Conservation (phyloP, 2,329 filamentous ascomycete species). For the Fragosphaeria purpurea region DNA sequence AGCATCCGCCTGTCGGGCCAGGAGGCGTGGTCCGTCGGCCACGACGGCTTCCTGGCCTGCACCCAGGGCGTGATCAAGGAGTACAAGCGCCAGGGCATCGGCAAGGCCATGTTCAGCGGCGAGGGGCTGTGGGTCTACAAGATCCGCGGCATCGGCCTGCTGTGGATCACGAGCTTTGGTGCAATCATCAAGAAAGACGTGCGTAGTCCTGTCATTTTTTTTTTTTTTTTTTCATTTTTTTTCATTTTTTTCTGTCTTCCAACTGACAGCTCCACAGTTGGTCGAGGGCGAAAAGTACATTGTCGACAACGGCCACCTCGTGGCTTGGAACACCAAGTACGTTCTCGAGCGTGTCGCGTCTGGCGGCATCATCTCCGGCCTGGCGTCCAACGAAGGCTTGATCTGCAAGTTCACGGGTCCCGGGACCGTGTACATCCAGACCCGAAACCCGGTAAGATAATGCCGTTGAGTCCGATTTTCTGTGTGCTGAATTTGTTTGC, state of each 20-base stretch:
- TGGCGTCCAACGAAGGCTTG: conserved; percentile 74
- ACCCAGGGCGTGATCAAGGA: conserved; percentile 85
- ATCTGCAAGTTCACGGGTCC: conserved; percentile 93
- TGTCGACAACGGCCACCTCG: conserved; percentile 84
- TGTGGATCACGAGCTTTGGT: conserved; percentile 90
- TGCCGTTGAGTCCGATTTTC: too few relatives aligned
- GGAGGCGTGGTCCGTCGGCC: conserved; percentile 74
- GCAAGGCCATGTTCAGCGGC: conserved; percentile 88
- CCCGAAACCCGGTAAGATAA: conserved; percentile 61
- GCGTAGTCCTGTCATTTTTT: conserved; percentile 26
- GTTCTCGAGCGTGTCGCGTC: conserved; percentile 80
- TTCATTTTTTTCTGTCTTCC: neutral
- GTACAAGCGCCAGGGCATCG: conserved; percentile 73
- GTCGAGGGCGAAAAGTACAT: conserved; percentile 74
- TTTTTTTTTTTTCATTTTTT: conserved; percentile 8
- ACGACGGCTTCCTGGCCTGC: conserved; percentile 74
- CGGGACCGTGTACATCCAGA: conserved; percentile 87
- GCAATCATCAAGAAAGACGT: conserved; percentile 93
- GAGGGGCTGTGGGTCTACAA: conserved; percentile 89
- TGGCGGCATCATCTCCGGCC: conserved; percentile 82
- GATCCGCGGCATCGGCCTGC: conserved; percentile 65
- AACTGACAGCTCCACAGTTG: conserved; percentile 26
- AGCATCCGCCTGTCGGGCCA: conserved; percentile 62
- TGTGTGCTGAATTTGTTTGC: neutral
- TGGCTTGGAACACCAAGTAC: conserved; percentile 96